Evolutionary conservation across 148 eudicot genomes (phyloP), one percentile per base, ranked within the genome.

Genomic region (Vaccinium vitisidaea): DNA sequence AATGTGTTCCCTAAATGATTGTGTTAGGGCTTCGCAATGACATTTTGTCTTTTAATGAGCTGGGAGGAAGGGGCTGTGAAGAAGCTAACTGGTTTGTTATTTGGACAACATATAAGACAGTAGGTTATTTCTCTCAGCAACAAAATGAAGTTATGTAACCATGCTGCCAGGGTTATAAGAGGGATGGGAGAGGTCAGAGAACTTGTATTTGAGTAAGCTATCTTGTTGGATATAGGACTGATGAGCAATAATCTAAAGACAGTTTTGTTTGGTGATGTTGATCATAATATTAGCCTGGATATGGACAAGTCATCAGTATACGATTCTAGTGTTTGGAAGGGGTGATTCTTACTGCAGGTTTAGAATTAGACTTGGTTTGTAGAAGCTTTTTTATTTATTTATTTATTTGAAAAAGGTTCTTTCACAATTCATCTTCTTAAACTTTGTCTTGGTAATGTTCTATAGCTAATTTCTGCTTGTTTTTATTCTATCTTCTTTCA

Each of bases 341-440:
- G 48, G 77, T 39, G 50, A 7, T 39, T 73, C 46, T 16, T 73
- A 73, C 77, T 73, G n/a, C 76, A 36, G 76, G 76, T 73, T 21
- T 73, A 15, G 39, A 15, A 15, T 73, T 32, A 39, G 50, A 73
- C 50, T 36, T 73, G 75, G 54, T 10, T 75, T 19, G 27, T 25
- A 49, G 18, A 49, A 77, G 32, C 36, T 27, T 48, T 21, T 48
- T 23, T 76, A 27, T 27, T 48, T 21, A 6, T 77, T 77, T 77
- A 77, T 32, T 32, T 32, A 77, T 52, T 77, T 6, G 18, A 23
- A 14, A 11, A 49, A 77, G 80, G 36, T 77, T 77, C 32, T 77
- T 8, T 77, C 8, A 27, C 19, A 77, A 50, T 25, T 49, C 16
- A 49, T 49, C n/a, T 84, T 82, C 81, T 80, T 32, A 78, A 53